Percentiles rank a stretch among this genome's conserved stretches.
Conservation (phyloP, 192 early-diverging fungal species). For the Diversispora eburnea region DNA sequence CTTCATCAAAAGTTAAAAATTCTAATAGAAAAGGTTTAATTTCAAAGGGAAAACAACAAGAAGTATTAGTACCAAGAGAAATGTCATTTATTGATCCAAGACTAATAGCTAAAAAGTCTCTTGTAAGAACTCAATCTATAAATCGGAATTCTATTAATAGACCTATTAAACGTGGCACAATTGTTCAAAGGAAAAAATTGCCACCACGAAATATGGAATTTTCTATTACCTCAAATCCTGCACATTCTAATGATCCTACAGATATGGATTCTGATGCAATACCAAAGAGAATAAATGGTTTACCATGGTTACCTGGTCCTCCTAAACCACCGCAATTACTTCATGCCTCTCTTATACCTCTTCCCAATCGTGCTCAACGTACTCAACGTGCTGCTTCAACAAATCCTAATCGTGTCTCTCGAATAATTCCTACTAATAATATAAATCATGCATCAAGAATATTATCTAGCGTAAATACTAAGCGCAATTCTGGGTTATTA, state of each 20-base stretch:
- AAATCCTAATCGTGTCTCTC: not conserved
- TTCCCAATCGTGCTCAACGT: slow-evolving; percentile 7
- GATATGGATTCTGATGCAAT: slow-evolving; percentile 27
- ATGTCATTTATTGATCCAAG: slow-evolving; percentile 4
- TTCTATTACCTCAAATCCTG: slow-evolving; percentile 23
- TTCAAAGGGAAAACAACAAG: not conserved
- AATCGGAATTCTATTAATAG: not conserved
- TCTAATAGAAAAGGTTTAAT: slow-evolving; percentile 13
- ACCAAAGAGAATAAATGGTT: not conserved
- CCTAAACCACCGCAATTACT: slow-evolving; percentile 25
- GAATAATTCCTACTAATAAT: not conserved
- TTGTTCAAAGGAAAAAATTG: not conserved
- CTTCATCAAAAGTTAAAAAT: not conserved
- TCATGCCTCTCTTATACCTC: slow-evolving; percentile 23
- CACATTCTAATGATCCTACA: slow-evolving; percentile 26
- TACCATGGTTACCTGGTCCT: slow-evolving; percentile 19
- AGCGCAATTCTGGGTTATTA: slow-evolving; percentile 7
- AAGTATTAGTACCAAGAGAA: not conserved
- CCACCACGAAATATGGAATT: slow-evolving; percentile 10
- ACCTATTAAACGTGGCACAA: not conserved
- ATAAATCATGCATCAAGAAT: not conserved
- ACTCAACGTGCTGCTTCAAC: not conserved
- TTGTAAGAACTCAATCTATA: not conserved
- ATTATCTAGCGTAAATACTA: not conserved
- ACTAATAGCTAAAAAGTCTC: not conserved